These are phyloP conservation scores for Venturia carpophila DNA, from an alignment of 2,329 filamentous ascomycete genomes.

Conservation along the genomic window DNA sequence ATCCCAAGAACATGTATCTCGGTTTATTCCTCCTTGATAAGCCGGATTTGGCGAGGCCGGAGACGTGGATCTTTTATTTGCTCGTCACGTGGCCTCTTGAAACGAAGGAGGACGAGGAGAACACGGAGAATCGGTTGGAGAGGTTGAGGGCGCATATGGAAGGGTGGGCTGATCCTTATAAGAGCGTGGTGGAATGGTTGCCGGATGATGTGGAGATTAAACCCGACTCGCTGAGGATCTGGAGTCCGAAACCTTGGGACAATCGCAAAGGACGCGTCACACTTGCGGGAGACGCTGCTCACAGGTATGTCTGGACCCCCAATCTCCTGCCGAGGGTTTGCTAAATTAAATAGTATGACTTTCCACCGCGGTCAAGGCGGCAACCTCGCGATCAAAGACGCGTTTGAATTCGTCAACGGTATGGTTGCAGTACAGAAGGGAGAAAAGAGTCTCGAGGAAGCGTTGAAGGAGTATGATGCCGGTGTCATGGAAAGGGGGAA, in stretches of 20 bases:
- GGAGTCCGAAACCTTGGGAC: constrained; percentile 19
- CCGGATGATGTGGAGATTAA: constrained; percentile 18
- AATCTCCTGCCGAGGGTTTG: background rate
- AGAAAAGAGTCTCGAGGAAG: constrained; percentile 18
- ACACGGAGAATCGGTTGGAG: constrained; percentile 14
- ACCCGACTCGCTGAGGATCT: constrained; percentile 18
- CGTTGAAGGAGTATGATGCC: constrained; percentile 26
- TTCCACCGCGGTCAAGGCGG: constrained; percentile 21
- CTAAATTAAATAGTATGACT: constrained; percentile 17
- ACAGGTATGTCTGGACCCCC: constrained; percentile 1
- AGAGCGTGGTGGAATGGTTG: constrained; percentile 19
- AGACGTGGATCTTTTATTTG: constrained; percentile 19
- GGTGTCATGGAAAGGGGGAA: constrained; percentile 27
- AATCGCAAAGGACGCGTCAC: constrained; percentile 17
- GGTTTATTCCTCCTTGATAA: constrained; percentile 19
- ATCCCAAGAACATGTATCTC: constrained; percentile 20
- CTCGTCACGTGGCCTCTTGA: constrained; percentile 18
- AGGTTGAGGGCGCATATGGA: constrained; percentile 18
- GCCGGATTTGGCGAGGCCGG: constrained; percentile 15
- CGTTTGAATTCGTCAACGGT: constrained; percentile 16
- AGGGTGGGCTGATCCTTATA: constrained; percentile 20
- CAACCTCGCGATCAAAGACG: constrained; percentile 20
- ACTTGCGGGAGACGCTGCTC: constrained; percentile 19
- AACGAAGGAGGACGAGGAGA: constrained; percentile 18
- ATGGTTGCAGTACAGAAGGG: constrained; percentile 15